These are phyloP conservation scores for Aotearoamyces nothofagi DNA, from an alignment of 2,329 filamentous ascomycete genomes.

Conservation along the genomic window DNA sequence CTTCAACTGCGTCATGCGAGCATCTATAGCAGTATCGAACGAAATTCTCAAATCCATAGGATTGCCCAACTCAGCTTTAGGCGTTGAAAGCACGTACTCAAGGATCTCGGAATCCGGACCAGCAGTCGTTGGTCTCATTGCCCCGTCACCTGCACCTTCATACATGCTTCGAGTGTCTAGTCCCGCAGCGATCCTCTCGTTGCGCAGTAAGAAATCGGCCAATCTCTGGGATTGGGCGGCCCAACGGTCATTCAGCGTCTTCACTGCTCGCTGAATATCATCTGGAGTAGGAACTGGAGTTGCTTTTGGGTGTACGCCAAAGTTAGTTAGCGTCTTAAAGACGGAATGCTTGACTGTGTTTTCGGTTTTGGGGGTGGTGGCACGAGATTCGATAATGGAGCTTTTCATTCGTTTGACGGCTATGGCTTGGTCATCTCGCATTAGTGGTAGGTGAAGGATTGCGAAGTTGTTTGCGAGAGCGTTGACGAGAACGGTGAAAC, in stretches of 20 bases:
- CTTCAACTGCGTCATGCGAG: not conserved
- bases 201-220: slow-evolving; percentile 16
- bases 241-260: slow-evolving; percentile 16
- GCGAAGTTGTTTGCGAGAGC: slow-evolving; percentile 50
- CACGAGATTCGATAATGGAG: slow-evolving; percentile 12
- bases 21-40: not conserved
- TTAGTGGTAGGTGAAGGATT: slow-evolving; percentile 43
- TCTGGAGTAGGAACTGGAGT: slow-evolving; percentile 16
- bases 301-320: slow-evolving; percentile 13
- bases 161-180: slow-evolving; percentile 5
- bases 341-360: slow-evolving; percentile 13
- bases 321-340: slow-evolving; percentile 13
- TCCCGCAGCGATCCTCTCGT: slow-evolving; percentile 15
- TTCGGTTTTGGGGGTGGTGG: slow-evolving; percentile 6
- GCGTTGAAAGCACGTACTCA: slow-evolving; percentile 18
- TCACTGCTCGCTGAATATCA: slow-evolving; percentile 17
- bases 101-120: slow-evolving; percentile 16
- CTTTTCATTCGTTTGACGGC: slow-evolving; percentile 36
- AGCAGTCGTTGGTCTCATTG: slow-evolving; percentile 15
- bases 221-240: slow-evolving; percentile 15
- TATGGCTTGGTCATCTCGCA: slow-evolving; percentile 44
- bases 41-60: slow-evolving; percentile 16
- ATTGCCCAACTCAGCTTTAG: slow-evolving; percentile 14
- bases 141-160: slow-evolving; percentile 7
- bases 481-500: slow-evolving; percentile 54